Conservation (phyloP, 2,329 filamentous ascomycete species). For the Microdochium paspali region DNA sequence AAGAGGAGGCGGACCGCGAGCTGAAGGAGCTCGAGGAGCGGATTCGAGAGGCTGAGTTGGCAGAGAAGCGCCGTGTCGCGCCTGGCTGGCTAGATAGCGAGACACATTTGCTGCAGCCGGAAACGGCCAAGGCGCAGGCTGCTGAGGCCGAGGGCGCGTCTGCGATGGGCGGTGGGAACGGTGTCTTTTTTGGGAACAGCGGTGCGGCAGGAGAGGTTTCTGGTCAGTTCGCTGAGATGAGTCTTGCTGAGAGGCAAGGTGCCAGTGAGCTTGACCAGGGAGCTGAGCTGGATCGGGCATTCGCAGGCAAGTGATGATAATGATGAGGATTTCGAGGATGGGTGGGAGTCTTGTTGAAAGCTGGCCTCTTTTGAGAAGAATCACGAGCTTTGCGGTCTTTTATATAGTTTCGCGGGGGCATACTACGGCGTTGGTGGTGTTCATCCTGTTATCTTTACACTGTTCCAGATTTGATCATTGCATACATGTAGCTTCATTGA, state of each 20-base stretch:
- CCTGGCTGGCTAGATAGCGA: conserved; percentile 77
- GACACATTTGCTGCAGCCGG: conserved; percentile 58
- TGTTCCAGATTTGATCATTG: too few species aligned
- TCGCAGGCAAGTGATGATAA: conserved; percentile 35
- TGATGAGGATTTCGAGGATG: background rate
- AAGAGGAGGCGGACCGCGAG: conserved; percentile 56
- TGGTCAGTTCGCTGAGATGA: conserved; percentile 18
- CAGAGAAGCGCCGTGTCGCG: conserved; percentile 70
- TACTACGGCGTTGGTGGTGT: too few species aligned
- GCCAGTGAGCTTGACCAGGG: conserved; percentile 37
- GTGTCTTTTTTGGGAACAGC: conserved; percentile 2
- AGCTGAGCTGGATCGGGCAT: conserved; percentile 47
- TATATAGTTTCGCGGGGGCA: too few species aligned
- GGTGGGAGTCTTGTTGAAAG: too few species aligned
- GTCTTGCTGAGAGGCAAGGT: conserved; percentile 11
- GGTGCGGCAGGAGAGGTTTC: conserved; percentile 10
- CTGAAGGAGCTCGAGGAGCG: conserved; percentile 62
- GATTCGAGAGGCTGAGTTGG: conserved; percentile 56
- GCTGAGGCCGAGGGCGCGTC: conserved; percentile 9
- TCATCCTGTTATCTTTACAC: too few species aligned
- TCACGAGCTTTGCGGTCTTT: background rate
- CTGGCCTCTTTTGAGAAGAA: background rate
- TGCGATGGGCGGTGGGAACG: conserved; percentile 26
- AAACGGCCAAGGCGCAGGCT: conserved; percentile 36
- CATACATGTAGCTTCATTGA: too few species aligned